These are phyloP conservation scores for Leishmania guyanensis DNA, from an alignment of 208 protist species.

Conservation along the genomic window DNA sequence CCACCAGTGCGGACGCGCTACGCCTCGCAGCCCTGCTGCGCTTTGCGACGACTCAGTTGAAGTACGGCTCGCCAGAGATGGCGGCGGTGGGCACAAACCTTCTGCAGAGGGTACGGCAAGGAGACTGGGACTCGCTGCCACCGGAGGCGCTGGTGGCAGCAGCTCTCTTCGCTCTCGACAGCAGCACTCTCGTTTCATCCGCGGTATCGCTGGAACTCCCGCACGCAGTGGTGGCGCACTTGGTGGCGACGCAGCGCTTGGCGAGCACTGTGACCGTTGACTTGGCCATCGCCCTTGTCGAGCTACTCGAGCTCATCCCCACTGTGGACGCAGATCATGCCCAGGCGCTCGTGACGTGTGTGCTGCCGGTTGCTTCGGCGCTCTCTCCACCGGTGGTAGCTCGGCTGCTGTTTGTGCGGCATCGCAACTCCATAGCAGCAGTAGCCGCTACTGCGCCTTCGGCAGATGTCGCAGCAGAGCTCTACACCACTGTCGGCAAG, in stretches of 20 bases:
- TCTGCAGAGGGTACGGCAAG: constrained; percentile 27
- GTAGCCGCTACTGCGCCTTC: background rate
- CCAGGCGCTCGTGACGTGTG: constrained; percentile 3
- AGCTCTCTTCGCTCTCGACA: constrained; percentile 16
- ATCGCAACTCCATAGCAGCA: background rate
- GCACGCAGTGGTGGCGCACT: constrained; percentile 24
- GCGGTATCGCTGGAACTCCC: constrained; percentile 5
- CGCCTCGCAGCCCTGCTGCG: constrained; percentile 14
- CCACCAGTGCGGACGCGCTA: background rate
- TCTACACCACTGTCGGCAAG: background rate
- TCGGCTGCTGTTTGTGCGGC: constrained; percentile 1
- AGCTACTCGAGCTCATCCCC: background rate
- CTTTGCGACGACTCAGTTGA: constrained; percentile 34
- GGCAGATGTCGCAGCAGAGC: background rate
- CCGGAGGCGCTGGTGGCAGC: constrained; percentile 22
- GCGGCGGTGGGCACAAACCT: constrained; percentile 26
- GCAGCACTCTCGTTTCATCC: background rate
- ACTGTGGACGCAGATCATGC: background rate
- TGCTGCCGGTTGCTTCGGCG: constrained; percentile 10
- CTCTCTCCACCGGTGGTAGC: background rate
- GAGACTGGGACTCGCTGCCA: constrained; percentile 3
- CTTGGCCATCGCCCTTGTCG: constrained; percentile 15
- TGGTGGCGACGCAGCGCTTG: constrained; percentile 22
- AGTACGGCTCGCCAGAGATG: constrained; percentile 51
- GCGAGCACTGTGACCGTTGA: background rate